Evolutionary conservation across 2,329 filamentous ascomycete species (phyloP).

Genomic region (Fusarium acutatum): DNA sequence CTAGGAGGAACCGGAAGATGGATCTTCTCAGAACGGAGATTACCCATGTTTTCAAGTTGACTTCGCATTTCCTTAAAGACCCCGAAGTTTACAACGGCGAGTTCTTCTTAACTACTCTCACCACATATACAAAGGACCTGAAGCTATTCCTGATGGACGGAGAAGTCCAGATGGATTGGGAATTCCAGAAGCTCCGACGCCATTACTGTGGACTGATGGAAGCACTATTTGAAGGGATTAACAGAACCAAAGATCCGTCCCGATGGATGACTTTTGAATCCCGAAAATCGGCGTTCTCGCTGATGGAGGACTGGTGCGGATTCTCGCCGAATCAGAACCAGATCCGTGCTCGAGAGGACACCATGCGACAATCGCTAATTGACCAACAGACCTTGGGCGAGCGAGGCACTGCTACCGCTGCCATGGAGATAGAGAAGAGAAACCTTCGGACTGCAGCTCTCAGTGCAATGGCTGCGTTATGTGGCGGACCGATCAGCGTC

Average conservation of each 20-base stretch:
- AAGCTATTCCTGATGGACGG: conserved; percentile 95
- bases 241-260: conserved; percentile 82
- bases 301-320: conserved; percentile 99
- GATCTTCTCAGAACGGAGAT: conserved; percentile 92
- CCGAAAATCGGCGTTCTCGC: conserved; percentile 89
- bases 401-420: conserved; percentile 80
- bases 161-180: conserved; percentile 93
- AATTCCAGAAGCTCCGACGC: conserved; percentile 88
- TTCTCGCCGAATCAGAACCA: conserved; percentile 91
- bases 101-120: conserved; percentile 88
- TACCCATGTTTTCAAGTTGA: conserved; percentile 94
- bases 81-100: conserved; percentile 84
- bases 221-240: conserved; percentile 90
- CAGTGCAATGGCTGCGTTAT: conserved; percentile 94
- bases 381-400: conserved; percentile 81
- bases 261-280: conserved; percentile 98
- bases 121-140: conserved; percentile 89
- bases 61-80: conserved; percentile 85
- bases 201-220: conserved; percentile 96
- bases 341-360: conserved; percentile 83
- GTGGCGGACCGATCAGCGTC: conserved; percentile 84
- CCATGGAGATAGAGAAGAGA: conserved; percentile 96
- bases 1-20: conserved; percentile 81
- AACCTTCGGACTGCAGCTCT: conserved; percentile 90
- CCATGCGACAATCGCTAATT: conserved; percentile 85